These are phyloP conservation scores for Penicillium griseofulvum DNA, from an alignment of 2,329 filamentous ascomycete species.

Conservation along the genomic window DNA sequence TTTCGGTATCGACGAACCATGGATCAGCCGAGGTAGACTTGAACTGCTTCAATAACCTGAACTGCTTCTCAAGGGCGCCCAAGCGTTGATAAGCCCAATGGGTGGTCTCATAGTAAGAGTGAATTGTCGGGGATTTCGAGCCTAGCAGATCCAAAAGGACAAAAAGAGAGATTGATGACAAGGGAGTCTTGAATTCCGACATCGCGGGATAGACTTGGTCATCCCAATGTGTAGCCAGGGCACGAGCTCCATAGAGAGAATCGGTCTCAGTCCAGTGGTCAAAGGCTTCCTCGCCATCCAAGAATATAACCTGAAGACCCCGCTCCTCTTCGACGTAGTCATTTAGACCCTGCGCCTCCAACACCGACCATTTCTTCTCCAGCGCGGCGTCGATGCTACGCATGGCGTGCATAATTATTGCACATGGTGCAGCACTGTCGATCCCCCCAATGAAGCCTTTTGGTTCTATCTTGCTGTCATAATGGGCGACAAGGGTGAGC, in stretches of 20 bases:
- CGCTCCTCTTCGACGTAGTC: constrained; percentile 66
- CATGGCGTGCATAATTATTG: constrained; percentile 82
- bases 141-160: constrained; percentile 90
- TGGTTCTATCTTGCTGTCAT: constrained; percentile 79
- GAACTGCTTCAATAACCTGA: constrained; percentile 66
- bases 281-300: constrained; percentile 96
- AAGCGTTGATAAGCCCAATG: constrained; percentile 89
- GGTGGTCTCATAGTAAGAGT: constrained; percentile 83
- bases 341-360: constrained; percentile 58
- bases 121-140: constrained; percentile 63
- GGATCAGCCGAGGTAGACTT: constrained; percentile 53
- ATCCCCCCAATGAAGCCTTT: constrained; percentile 88
- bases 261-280: constrained; percentile 73
- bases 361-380: constrained; percentile 75
- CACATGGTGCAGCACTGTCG: constrained; percentile 91
- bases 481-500: constrained; percentile 87
- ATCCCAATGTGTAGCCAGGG: constrained; percentile 83
- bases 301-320: constrained; percentile 82
- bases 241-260: constrained; percentile 81
- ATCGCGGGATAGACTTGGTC: constrained; percentile 63
- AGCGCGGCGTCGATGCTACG: constrained; percentile 75
- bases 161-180: constrained; percentile 82
- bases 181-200: constrained; percentile 70
- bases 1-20: constrained; percentile 67
- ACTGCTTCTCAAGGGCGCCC: constrained; percentile 68